Conservation (phyloP, 805 yeast species). For the Metschnikowia amazonensis region DNA sequence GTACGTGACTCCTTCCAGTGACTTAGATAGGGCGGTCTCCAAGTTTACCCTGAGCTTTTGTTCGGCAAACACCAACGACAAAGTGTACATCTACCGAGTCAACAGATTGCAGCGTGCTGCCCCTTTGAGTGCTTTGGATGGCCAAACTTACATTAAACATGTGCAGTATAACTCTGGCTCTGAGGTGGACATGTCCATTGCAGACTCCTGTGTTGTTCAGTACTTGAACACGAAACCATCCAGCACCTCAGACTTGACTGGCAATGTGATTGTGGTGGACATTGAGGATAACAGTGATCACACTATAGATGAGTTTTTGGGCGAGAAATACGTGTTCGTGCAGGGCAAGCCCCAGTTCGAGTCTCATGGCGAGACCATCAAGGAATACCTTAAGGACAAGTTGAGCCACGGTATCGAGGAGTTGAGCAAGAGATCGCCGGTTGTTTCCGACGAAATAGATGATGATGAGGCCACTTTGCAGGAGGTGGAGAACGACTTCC, state of each 20-base stretch:
- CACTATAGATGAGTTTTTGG: conserved; percentile 21
- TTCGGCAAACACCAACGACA: conserved; percentile 11
- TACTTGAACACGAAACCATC: conserved; percentile 8
- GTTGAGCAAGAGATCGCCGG: conserved; percentile 19
- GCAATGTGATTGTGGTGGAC: conserved; percentile 22
- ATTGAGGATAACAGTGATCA: conserved; percentile 22
- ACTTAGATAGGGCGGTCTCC: conserved; percentile 18
- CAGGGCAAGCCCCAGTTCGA: conserved; percentile 32
- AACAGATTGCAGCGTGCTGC: conserved; percentile 14
- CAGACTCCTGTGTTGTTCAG: conserved; percentile 12
- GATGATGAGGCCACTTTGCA: conserved; percentile 7
- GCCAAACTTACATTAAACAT: conserved; percentile 12
- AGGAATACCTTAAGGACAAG: conserved; percentile 24
- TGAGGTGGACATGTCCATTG: conserved; percentile 15
- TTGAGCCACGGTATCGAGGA: conserved; percentile 21
- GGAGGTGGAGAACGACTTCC: conserved; percentile 30
- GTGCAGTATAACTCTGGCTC: conserved; percentile 17
- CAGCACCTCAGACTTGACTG: conserved; percentile 3
- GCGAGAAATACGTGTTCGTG: conserved; percentile 18
- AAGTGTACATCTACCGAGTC: conserved; percentile 27
- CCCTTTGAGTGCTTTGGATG: conserved; percentile 1
- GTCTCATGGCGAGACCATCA: conserved; percentile 20
- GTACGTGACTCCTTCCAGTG: conserved; percentile 23
- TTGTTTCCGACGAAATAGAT: conserved; percentile 6
- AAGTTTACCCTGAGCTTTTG: conserved; percentile 21